Base-by-base conservation (phyloP, 768 basidiomycete species). In the Mycena olivaceomarginata region DNA sequence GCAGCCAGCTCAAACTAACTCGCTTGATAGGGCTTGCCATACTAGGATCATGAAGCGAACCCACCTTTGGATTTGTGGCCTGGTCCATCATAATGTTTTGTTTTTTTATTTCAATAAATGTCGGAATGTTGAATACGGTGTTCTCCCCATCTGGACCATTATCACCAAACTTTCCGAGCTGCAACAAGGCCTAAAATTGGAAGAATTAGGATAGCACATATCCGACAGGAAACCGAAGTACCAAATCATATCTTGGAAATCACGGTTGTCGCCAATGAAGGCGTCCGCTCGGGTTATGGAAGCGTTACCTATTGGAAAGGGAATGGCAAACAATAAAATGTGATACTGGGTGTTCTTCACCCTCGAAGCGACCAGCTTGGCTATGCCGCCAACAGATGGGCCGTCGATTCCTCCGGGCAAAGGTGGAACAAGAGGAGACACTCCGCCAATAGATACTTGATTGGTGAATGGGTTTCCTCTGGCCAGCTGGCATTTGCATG, bases 191-290 rank as follows among this genome's bases (percentile, higher is more conserved):
- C 77, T 77, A 25, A 5, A 70, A 65, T 9, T 7, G 25, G 22
- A 40, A 20, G 20, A 31, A 60, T 9, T 2, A 10, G 15, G 25
- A n/a, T 0, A 67, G 18, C 12, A 37, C 22, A 40, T 46, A 31
- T 31, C 31, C 31, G 31, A 31, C 31, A 31, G 31, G 9, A 57
- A n/a, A 66, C 37, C 12, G 5, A 37, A 46, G 41, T 57, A 65
- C 77, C 39, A 69, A 39, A 67, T 74, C 77, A 59, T 75, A 78
- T 74, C 53, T 53, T 78, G 77, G 41, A 78, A 78, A 48, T 78
- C 46, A 5, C 74, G 68, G 46, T 78, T 78, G 22, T 78, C 77
- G 40, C 77, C 77, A 16, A 78, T 75, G 25, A 75, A 72, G 64
- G 70, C 69, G 77, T 78, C 74, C 10, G 68, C 63, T 18, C 77